Conservation (phyloP, 257 asterid species). For the Euphrasia confusa region DNA sequence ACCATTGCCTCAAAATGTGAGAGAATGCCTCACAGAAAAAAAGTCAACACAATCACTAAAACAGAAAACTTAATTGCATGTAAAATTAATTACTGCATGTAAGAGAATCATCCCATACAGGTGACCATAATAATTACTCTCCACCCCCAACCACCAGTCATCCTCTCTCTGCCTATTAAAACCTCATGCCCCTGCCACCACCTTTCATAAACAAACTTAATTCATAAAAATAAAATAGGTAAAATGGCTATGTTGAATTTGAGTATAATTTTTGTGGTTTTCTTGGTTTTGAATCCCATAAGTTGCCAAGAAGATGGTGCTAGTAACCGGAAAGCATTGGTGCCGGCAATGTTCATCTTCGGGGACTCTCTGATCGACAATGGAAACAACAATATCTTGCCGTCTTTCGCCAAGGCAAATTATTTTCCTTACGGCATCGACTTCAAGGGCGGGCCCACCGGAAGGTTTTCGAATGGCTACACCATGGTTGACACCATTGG, state of each 20-base stretch:
- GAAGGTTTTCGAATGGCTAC: conserved; percentile 88
- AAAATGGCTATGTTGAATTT: conserved; percentile 25
- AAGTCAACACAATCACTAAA: background rate
- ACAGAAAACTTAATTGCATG: conserved; percentile 3
- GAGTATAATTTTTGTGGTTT: conserved; percentile 20
- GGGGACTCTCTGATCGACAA: conserved; percentile 92
- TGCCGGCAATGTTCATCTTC: conserved; percentile 84
- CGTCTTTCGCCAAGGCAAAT: conserved; percentile 90
- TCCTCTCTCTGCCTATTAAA: conserved; percentile 27
- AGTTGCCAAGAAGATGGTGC: conserved; percentile 31
- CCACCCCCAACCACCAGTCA: conserved; percentile 35
- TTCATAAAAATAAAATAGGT: background rate
- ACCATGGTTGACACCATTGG: conserved; percentile 90
- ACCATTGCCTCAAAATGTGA: too few species aligned
- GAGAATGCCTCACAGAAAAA: too few species aligned
- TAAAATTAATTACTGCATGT: conserved; percentile 22
- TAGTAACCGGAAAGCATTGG: conserved; percentile 29
- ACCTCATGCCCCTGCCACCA: background rate
- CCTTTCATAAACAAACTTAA: background rate
- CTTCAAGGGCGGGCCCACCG: conserved; percentile 85
- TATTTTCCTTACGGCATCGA: conserved; percentile 93
- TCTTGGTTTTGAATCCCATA: conserved; percentile 23
- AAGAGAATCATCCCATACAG: conserved; percentile 20
- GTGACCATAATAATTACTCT: conserved; percentile 31
- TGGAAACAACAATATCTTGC: conserved; percentile 79